Evolutionary conservation across 176 grass and related monocot species (phyloP).

Genomic region (Avena eriantha): DNA sequence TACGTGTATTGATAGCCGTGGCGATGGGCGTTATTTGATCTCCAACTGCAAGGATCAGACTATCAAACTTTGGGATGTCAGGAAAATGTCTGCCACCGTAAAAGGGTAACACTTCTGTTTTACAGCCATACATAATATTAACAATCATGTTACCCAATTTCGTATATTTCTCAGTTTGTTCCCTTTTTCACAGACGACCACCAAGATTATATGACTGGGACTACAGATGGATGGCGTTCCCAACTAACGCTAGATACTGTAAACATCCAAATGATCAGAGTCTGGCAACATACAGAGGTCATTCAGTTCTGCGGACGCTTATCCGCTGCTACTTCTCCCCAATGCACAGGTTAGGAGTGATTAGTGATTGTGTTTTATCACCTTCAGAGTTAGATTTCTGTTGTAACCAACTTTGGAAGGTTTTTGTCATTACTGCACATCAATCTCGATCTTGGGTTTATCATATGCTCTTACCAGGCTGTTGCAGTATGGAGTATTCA

Average conservation of each 20-base stretch:
- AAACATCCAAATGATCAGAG: conserved; percentile 80
- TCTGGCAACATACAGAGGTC: conserved; percentile 89
- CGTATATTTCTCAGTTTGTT: neutral
- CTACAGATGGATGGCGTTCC: conserved; percentile 84
- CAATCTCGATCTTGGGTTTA: neutral
- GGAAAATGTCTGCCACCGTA: conserved; percentile 72
- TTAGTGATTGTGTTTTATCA: conserved; percentile 14
- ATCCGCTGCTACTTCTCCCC: conserved; percentile 98
- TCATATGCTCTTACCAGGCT: neutral
- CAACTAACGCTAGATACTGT: conserved; percentile 47
- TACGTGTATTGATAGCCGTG: conserved; percentile 93
- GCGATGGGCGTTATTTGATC: conserved; percentile 87
- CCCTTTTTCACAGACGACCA: conserved; percentile 43
- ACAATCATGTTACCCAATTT: neutral
- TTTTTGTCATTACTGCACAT: neutral
- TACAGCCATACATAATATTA: neutral
- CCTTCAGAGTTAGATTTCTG: neutral
- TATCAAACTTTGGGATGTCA: conserved; percentile 97
- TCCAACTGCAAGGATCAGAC: conserved; percentile 98
- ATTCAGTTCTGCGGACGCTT: conserved; percentile 84
- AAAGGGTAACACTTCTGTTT: conserved; percentile 47
- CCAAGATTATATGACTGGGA: conserved; percentile 65
- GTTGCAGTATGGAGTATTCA: neutral
- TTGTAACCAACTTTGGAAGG: conserved; percentile 21
- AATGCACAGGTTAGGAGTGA: conserved; percentile 63